Percentiles rank a stretch among this genome's conserved stretches.
Evolutionary conservation across 2,329 filamentous ascomycete genomes (phyloP).

Genomic region (Diplocarpon mali): DNA sequence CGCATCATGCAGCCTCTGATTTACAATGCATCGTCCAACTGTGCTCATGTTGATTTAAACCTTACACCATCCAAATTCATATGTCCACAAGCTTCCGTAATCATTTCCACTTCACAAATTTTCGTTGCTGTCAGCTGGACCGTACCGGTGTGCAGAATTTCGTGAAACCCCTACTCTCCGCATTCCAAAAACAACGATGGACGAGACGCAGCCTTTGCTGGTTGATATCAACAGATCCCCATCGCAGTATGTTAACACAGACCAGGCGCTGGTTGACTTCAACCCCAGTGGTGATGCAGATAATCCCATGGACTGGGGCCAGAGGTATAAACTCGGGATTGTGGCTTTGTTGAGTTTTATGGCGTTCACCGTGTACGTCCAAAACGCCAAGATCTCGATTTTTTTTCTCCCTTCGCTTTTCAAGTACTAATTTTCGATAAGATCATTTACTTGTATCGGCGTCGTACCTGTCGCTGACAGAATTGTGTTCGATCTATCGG

Average conservation of each 20-base stretch:
- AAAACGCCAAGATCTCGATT: not conserved
- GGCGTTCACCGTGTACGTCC: conserved; percentile 43
- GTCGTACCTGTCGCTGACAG: conserved; percentile 41
- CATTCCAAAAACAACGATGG: conserved; percentile 4
- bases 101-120: too few relatives aligned
- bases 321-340: conserved; percentile 40
- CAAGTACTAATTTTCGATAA: conserved; percentile 17
- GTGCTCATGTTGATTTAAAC: too few relatives aligned
- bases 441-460: conserved; percentile 46
- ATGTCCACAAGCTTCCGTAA: too few relatives aligned
- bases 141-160: too few relatives aligned
- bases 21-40: too few relatives aligned
- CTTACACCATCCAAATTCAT: too few relatives aligned
- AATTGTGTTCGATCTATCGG: conserved; percentile 38
- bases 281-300: conserved; percentile 36
- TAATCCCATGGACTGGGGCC: conserved; percentile 43
- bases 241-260: not conserved
- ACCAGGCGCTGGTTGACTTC: conserved; percentile 31
- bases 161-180: too few relatives aligned
- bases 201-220: conserved; percentile 17
- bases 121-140: too few relatives aligned
- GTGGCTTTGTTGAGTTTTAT: conserved; percentile 41
- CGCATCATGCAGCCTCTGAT: too few relatives aligned
- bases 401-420: not conserved
- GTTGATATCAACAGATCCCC: too few relatives aligned